Conservation (phyloP, 2,329 filamentous ascomycete species). For the Sclerotinia glacialis region DNA sequence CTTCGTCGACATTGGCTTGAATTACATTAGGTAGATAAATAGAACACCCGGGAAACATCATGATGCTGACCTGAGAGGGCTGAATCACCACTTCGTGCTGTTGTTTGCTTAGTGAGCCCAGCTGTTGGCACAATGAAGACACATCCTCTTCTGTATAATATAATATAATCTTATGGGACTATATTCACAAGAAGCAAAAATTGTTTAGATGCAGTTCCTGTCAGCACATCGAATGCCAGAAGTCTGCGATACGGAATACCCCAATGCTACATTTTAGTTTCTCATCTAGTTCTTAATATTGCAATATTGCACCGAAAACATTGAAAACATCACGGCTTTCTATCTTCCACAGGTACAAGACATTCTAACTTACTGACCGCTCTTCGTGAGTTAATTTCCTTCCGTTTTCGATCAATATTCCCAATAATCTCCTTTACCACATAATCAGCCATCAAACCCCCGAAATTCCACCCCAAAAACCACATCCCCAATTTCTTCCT, state of each 20-base stretch:
- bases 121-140: not conserved
- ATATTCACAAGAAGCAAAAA: not conserved
- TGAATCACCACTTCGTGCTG: not conserved
- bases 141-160: not conserved
- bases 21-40: no score
- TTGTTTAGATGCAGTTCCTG: not conserved
- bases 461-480: not conserved
- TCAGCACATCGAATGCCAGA: not conserved
- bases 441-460: not conserved
- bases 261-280: no score
- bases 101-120: not conserved
- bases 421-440: no score
- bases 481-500: not conserved
- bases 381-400: not conserved
- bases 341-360: not conserved
- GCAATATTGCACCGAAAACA: no score
- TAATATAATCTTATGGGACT: not conserved
- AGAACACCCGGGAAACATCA: not conserved
- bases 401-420: fast-evolving
- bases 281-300: no score
- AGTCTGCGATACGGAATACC: not conserved
- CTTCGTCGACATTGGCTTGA: no score
- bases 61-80: not conserved
- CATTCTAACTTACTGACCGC: not conserved
- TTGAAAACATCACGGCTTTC: not conserved